Evolutionary conservation across 176 grass and related monocot genomes (phyloP).

Genomic region (Themeda triandra): DNA sequence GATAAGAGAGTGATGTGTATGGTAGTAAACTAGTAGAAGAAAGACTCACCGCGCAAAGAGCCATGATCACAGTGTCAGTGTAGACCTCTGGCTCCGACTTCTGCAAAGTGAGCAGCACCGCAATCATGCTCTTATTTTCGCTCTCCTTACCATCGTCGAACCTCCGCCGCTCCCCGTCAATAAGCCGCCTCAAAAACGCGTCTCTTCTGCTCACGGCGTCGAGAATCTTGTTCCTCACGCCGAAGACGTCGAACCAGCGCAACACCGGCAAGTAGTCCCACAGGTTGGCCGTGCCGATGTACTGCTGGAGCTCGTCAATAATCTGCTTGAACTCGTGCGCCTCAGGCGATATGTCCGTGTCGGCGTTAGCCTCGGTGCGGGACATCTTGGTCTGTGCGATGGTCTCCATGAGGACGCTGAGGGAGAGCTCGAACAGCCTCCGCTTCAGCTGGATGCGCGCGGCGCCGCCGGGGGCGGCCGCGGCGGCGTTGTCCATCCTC

Average conservation of each 20-base stretch:
- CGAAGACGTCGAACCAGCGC: slow-evolving; percentile 32
- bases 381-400: slow-evolving; percentile 26
- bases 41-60: not conserved
- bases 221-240: slow-evolving; percentile 21
- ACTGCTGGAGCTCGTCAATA: slow-evolving; percentile 18
- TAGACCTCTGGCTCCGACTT: slow-evolving; percentile 40
- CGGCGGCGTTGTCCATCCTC: slow-evolving; percentile 9
- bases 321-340: slow-evolving; percentile 21
- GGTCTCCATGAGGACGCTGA: slow-evolving; percentile 45
- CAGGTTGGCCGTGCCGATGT: slow-evolving; percentile 10
- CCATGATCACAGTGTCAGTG: slow-evolving; percentile 35
- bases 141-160: not conserved
- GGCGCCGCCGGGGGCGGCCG: not conserved
- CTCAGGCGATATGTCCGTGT: slow-evolving; percentile 28
- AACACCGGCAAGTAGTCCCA: slow-evolving; percentile 44
- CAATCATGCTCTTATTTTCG: slow-evolving; percentile 35
- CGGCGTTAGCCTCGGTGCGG: slow-evolving; percentile 9
- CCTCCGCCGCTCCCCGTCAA: slow-evolving; percentile 28
- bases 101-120: slow-evolving; percentile 34
- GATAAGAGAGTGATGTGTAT: too few relatives aligned
- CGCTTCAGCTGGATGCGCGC: slow-evolving; percentile 32
- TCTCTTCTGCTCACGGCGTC: not conserved
- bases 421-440: slow-evolving; percentile 37
- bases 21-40: not conserved
- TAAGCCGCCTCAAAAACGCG: slow-evolving; percentile 17